phyloP scores from a whole-genome alignment of 331 rosid genomes.

The Spiraea crenata region DNA sequence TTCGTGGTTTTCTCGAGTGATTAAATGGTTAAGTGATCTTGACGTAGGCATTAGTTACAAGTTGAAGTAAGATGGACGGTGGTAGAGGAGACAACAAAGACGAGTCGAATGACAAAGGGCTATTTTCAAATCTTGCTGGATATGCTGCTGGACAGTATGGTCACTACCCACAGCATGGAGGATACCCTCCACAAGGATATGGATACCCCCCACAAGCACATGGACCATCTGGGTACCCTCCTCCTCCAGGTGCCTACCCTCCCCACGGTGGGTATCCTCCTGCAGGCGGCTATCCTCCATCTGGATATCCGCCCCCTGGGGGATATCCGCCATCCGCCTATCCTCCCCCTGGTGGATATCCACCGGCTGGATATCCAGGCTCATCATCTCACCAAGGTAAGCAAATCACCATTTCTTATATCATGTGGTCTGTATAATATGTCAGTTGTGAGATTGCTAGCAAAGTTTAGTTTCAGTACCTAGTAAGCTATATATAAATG shows the following conservation, averaged over 20 bases:
- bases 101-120: conserved; percentile 44
- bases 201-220: conserved; percentile 40
- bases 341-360: conserved; percentile 38
- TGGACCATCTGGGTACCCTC: conserved; percentile 45
- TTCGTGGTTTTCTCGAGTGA: not conserved
- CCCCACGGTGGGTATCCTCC: conserved; percentile 42
- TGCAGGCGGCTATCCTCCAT: conserved; percentile 26
- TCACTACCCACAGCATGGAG: conserved; percentile 35
- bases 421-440: not conserved
- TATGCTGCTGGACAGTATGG: conserved; percentile 43
- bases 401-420: not conserved
- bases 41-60: not conserved
- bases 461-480: not conserved
- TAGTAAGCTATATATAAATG: not conserved
- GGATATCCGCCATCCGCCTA: conserved; percentile 39
- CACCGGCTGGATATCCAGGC: conserved; percentile 55
- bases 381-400: conserved; percentile 49
- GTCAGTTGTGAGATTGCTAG: not conserved
- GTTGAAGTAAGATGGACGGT: conserved; percentile 45
- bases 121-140: conserved; percentile 43
- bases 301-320: conserved; percentile 41
- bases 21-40: not conserved
- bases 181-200: conserved; percentile 35
- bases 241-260: conserved; percentile 28
- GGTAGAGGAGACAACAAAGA: conserved; percentile 32